These are phyloP conservation scores for Macadamia integrifolia DNA, from an alignment of 164 flowering plant species.

Conservation along the genomic window DNA sequence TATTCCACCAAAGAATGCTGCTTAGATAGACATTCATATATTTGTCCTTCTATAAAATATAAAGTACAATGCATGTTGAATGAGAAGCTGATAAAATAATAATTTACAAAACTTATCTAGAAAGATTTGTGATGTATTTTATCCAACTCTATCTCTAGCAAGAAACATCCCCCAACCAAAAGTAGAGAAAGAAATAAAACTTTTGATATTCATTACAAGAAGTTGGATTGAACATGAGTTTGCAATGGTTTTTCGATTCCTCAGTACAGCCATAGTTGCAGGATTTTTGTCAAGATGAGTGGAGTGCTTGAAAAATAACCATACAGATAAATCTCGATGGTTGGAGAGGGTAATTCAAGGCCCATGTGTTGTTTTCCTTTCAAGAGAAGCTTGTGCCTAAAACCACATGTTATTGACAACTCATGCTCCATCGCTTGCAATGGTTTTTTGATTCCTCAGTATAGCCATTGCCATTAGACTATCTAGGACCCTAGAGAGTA, in stretches of 20 bases:
- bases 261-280: too few species aligned
- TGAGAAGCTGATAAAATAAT: too few species aligned
- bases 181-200: too few species aligned
- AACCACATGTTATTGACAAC: conserved; percentile 47
- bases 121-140: too few species aligned
- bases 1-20: too few species aligned
- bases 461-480: conserved; percentile 43
- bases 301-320: conserved; percentile 69
- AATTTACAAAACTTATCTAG: too few species aligned
- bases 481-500: conserved; percentile 64
- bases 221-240: not conserved
- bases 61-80: too few species aligned
- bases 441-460: conserved; percentile 40
- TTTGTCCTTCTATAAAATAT: too few species aligned
- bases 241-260: conserved; percentile 41
- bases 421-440: conserved; percentile 24
- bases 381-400: conserved; percentile 38
- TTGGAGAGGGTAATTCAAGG: conserved; percentile 44
- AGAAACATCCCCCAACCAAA: too few species aligned
- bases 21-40: too few species aligned
- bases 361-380: conserved; percentile 44
- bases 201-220: too few species aligned
- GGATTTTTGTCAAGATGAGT: conserved; percentile 45
- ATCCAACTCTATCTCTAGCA: too few species aligned
- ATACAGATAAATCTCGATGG: conserved; percentile 72